A percentile compares a stretch with the other conserved stretches of the same genome.
These are phyloP conservation scores for Chlamydomonas eustigma DNA, from an alignment of 139 green algal genomes.

Conservation along the genomic window DNA sequence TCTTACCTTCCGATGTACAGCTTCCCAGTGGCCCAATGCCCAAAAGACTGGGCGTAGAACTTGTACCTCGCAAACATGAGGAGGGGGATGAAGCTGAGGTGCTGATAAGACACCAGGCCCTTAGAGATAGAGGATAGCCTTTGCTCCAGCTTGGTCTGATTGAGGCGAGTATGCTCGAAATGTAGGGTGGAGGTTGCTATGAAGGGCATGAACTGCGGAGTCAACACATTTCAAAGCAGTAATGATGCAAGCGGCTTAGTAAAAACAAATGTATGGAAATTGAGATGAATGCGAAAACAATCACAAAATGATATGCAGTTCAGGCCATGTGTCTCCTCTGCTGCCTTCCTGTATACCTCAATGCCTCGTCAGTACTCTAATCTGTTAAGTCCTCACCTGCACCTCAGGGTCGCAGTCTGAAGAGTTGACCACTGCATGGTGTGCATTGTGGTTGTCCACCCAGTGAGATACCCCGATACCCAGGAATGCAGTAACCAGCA, in stretches of 20 bases:
- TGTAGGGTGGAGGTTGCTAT: conserved; percentile 24
- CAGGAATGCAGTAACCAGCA: conserved; percentile 23
- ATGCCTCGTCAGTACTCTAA: no score
- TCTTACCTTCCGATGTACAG: conserved; percentile 3
- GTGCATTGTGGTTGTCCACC: conserved; percentile 41
- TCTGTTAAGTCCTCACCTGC: no score
- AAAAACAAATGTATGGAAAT: neutral
- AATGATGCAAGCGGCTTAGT: no score
- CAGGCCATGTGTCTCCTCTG: no score
- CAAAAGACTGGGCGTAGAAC: conserved; percentile 12
- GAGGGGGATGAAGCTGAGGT: conserved; percentile 38
- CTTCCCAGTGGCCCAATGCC: neutral
- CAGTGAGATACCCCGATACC: conserved; percentile 23
- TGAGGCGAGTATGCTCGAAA: conserved; percentile 18
- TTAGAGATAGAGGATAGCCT: conserved; percentile 7
- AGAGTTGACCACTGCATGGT: conserved; percentile 36
- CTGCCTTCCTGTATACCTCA: no score
- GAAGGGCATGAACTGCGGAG: conserved; percentile 37
- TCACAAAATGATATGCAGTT: no score
- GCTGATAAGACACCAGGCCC: conserved; percentile 34
- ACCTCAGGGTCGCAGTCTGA: conserved; percentile 43
- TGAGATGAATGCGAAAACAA: neutral
- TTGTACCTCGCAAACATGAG: conserved; percentile 30
- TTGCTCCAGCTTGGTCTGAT: conserved; percentile 11
- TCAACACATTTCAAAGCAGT: neutral